Conservation (phyloP, 2,329 filamentous ascomycete genomes). For the Pseudocercospora cruenta region DNA sequence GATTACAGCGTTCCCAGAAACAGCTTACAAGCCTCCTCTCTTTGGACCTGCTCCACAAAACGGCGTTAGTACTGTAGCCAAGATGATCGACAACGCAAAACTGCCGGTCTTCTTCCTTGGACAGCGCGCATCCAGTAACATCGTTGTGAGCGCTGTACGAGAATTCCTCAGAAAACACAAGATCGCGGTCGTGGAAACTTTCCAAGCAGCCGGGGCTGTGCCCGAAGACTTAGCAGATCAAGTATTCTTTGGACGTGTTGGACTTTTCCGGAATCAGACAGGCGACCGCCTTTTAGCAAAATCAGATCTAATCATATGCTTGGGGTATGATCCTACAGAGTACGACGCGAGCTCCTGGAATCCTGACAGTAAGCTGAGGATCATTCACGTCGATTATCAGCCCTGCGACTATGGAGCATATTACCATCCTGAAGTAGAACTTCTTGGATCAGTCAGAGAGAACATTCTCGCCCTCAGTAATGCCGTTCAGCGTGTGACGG, state of each 20-base stretch:
- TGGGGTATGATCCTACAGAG: constrained; percentile 55
- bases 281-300: constrained; percentile 51
- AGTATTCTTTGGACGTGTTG: constrained; percentile 53
- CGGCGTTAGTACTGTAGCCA: constrained; percentile 41
- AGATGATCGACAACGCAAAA: constrained; percentile 39
- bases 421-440: constrained; percentile 48
- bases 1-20: constrained; percentile 44
- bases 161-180: constrained; percentile 47
- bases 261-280: constrained; percentile 55
- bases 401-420: constrained; percentile 46
- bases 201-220: constrained; percentile 55
- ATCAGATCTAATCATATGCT: constrained; percentile 50
- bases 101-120: constrained; percentile 53
- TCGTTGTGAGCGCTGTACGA: constrained; percentile 49
- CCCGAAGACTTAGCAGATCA: constrained; percentile 47
- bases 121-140: constrained; percentile 46
- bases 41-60: constrained; percentile 45
- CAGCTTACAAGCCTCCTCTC: constrained; percentile 47
- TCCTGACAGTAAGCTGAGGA: constrained; percentile 41
- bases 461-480: constrained; percentile 45
- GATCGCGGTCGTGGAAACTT: constrained; percentile 55
- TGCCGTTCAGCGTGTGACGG: constrained; percentile 39
- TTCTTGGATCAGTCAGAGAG: constrained; percentile 48
- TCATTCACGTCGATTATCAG: constrained; percentile 52
- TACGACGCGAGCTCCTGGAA: constrained; percentile 55